phyloP scores from a whole-genome alignment of 176 grass and related monocot genomes.

The Aegilops speltoides region DNA sequence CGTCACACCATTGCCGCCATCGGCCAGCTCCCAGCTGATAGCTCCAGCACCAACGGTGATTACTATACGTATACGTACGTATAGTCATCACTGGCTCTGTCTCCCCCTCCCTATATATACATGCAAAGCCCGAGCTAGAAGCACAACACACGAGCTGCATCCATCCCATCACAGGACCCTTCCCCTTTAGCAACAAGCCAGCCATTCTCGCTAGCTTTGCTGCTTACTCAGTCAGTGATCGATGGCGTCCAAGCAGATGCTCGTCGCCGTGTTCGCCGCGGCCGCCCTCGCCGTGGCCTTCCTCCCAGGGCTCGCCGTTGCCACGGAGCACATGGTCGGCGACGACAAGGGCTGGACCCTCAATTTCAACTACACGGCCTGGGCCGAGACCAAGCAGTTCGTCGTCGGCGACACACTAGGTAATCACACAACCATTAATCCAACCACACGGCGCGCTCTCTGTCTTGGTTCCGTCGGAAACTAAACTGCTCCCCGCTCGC shows the following conservation, averaged over 20 bases:
- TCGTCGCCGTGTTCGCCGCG: neutral
- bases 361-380: constrained; percentile 25
- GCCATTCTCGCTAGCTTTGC: neutral
- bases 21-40: constrained; percentile 5
- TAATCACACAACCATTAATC: neutral
- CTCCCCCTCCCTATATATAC: neutral
- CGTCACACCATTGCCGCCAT: constrained; percentile 20
- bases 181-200: neutral
- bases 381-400: constrained; percentile 48
- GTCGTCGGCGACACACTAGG: constrained; percentile 51
- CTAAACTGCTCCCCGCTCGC: neutral
- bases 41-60: neutral
- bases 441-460: neutral
- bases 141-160: neutral
- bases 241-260: constrained; percentile 48
- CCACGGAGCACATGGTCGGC: constrained; percentile 43
- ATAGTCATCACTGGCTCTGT: neutral
- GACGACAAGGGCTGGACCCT: constrained; percentile 33
- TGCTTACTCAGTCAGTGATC: neutral
- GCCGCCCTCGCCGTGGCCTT: neutral
- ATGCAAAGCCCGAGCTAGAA: neutral
- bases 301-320: constrained; percentile 12
- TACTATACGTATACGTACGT: neutral
- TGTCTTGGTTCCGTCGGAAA: neutral
- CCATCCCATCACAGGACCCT: neutral